Conservation (phyloP, 2,329 filamentous ascomycete genomes). For the Peltaster fructicola region DNA sequence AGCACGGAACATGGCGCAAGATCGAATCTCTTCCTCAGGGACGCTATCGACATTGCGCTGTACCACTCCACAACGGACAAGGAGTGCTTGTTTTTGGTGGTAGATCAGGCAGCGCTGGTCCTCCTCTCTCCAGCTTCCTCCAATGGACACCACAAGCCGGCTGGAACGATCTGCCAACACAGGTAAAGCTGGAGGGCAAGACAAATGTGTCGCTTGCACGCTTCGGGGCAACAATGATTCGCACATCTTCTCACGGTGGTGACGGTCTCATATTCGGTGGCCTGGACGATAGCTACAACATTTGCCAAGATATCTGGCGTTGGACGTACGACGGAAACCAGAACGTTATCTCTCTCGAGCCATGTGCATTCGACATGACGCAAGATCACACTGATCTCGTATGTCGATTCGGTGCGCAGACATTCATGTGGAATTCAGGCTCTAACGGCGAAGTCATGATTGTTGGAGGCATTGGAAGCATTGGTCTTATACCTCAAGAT, state of each 20-base stretch:
- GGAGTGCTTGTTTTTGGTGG: constrained; percentile 29
- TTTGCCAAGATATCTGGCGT: no score
- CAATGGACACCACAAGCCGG: constrained; percentile 31
- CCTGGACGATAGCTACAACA: no score
- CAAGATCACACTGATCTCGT: constrained; percentile 14
- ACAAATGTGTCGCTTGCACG: constrained; percentile 27
- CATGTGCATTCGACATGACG: no score
- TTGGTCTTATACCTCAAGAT: constrained; percentile 26
- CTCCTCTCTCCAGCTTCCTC: constrained; percentile 24
- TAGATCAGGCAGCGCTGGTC: constrained; percentile 25
- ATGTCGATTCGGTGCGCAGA: constrained; percentile 34
- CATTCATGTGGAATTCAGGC: constrained; percentile 29
- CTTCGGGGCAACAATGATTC: constrained; percentile 41
- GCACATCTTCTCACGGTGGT: no score
- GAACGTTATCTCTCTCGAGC: no score
- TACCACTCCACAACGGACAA: constrained; percentile 27
- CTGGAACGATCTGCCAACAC: constrained; percentile 34
- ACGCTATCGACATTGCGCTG: constrained; percentile 57
- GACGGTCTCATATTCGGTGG: no score
- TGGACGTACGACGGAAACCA: no score
- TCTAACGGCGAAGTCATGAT: constrained; percentile 30
- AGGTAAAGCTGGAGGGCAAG: no score
- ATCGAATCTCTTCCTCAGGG: constrained; percentile 49
- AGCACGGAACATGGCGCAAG: constrained; percentile 44
- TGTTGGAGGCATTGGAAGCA: constrained; percentile 33